These are phyloP conservation scores for Stachybotrys elegans DNA, from an alignment of 2,329 filamentous ascomycete species.

Conservation along the genomic window DNA sequence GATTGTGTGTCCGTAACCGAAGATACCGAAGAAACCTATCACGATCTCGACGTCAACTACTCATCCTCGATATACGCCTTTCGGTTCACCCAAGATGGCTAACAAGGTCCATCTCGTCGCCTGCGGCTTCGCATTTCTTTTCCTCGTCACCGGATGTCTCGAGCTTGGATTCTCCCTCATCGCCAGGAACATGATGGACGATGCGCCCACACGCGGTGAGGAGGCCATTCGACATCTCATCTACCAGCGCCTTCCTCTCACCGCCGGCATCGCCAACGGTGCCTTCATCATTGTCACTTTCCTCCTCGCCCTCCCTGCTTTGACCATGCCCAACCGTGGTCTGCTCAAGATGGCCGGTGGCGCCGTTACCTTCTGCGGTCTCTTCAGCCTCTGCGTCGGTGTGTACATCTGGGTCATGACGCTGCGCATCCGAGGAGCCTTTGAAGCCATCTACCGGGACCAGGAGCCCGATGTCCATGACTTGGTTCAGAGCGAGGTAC, in stretches of 20 bases:
- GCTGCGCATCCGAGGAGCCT: slow-evolving; percentile 58
- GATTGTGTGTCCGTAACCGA: no score
- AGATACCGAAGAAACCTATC: neutral
- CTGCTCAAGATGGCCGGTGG: slow-evolving; percentile 69
- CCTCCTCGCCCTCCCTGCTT: slow-evolving; percentile 63
- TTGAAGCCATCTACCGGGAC: slow-evolving; percentile 54
- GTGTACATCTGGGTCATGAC: slow-evolving; percentile 70
- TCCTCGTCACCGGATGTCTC: slow-evolving; percentile 48
- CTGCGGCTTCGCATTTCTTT: slow-evolving; percentile 42
- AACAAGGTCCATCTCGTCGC: slow-evolving; percentile 51
- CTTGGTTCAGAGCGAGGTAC: slow-evolving; percentile 65
- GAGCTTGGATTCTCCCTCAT: slow-evolving; percentile 52
- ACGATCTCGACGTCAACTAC: neutral
- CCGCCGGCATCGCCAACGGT: slow-evolving; percentile 68
- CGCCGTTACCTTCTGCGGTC: slow-evolving; percentile 53
- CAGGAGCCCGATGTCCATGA: slow-evolving; percentile 56
- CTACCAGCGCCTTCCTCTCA: slow-evolving; percentile 49
- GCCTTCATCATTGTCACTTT: slow-evolving; percentile 68
- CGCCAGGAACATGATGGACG: slow-evolving; percentile 40
- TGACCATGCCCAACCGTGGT: slow-evolving; percentile 60
- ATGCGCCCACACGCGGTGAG: slow-evolving; percentile 37
- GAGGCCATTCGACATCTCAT: slow-evolving; percentile 47
- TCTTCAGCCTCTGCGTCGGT: slow-evolving; percentile 63
- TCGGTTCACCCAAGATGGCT: slow-evolving; percentile 34
- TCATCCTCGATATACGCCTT: neutral